Evolutionary conservation across 2,329 filamentous ascomycete species (phyloP).

Genomic region (Mollisia scopiformis): DNA sequence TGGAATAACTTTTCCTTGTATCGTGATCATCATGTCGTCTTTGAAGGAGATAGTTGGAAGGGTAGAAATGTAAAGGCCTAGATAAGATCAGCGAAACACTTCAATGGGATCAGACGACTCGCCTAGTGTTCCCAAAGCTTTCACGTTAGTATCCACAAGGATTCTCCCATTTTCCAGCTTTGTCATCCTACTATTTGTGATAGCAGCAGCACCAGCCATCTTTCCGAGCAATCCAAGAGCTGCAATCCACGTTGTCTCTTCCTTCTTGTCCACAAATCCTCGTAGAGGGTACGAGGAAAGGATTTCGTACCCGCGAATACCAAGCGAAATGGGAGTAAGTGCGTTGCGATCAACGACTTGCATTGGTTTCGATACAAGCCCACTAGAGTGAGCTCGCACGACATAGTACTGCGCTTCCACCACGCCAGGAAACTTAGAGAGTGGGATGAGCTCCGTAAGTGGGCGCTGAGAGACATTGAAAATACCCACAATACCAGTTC

Average conservation of each 20-base stretch:
- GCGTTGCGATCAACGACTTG: conserved; percentile 46
- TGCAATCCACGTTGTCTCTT: conserved; percentile 56
- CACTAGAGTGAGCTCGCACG: conserved; percentile 71
- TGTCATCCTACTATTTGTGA: conserved; percentile 64
- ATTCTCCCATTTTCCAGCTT: conserved; percentile 63
- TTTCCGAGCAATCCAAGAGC: conserved; percentile 81
- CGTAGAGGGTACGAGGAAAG: conserved; percentile 73
- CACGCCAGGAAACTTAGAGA: conserved; percentile 75
- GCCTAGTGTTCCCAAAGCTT: conserved; percentile 78
- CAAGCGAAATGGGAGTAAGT: conserved; percentile 65
- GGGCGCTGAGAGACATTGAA: conserved; percentile 76
- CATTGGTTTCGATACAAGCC: conserved; percentile 60
- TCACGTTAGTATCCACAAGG: conserved; percentile 69
- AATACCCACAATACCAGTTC: conserved; percentile 77
- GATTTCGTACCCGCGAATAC: conserved; percentile 75
- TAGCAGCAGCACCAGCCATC: conserved; percentile 85
- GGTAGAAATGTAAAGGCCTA: conserved; percentile 76
- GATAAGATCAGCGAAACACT: conserved; percentile 8
- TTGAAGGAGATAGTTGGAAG: conserved; percentile 63
- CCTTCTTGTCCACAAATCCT: conserved; percentile 50
- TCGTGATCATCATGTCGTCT: conserved; percentile 72
- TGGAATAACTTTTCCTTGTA: conserved; percentile 73
- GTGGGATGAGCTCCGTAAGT: conserved; percentile 69
- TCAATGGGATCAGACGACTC: conserved; percentile 32
- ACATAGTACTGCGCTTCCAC: conserved; percentile 64